Evolutionary conservation across 2,329 filamentous ascomycete genomes (phyloP).

Genomic region (Sporothrix schenckii): DNA sequence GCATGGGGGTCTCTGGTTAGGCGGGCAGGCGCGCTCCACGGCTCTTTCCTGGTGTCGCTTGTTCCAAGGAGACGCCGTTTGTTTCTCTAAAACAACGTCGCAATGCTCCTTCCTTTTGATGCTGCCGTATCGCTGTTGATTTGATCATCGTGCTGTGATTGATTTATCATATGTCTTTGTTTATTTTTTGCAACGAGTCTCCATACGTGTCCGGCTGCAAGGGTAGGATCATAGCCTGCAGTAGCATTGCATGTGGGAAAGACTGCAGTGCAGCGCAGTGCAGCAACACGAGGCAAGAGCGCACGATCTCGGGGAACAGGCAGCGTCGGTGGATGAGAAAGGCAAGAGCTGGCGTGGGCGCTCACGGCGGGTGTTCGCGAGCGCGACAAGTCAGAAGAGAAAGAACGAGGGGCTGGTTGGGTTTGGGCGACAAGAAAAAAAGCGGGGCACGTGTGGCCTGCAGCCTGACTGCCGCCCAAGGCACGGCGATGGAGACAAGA

Average conservation of each 20-base stretch:
- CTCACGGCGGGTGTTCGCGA: too few relatives aligned
- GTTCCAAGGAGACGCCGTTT: too few relatives aligned
- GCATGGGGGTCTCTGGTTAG: conserved; percentile 17
- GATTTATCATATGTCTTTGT: background rate
- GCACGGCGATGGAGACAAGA: background rate
- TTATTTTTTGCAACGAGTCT: background rate
- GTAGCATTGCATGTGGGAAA: conserved; percentile 14
- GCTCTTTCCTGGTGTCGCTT: conserved; percentile 8
- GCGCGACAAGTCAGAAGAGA: background rate
- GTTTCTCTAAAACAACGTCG: too few relatives aligned
- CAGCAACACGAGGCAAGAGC: conserved; percentile 12
- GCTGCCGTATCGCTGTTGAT: background rate
- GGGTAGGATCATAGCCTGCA: background rate
- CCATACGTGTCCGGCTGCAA: conserved; percentile 9
- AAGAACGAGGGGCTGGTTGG: background rate
- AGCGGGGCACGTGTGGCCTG: conserved; percentile 9
- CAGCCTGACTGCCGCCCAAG: conserved; percentile 17
- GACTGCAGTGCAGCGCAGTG: background rate
- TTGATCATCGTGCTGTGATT: background rate
- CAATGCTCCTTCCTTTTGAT: too few relatives aligned
- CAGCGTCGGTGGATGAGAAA: conserved; percentile 9
- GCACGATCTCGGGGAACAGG: background rate
- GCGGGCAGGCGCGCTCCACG: conserved; percentile 14
- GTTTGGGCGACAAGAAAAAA: conserved; percentile 12
- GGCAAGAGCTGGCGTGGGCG: conserved; percentile 2